Conservation (phyloP, 371 early-diverging fungal species). For the Mucor indicus region DNA sequence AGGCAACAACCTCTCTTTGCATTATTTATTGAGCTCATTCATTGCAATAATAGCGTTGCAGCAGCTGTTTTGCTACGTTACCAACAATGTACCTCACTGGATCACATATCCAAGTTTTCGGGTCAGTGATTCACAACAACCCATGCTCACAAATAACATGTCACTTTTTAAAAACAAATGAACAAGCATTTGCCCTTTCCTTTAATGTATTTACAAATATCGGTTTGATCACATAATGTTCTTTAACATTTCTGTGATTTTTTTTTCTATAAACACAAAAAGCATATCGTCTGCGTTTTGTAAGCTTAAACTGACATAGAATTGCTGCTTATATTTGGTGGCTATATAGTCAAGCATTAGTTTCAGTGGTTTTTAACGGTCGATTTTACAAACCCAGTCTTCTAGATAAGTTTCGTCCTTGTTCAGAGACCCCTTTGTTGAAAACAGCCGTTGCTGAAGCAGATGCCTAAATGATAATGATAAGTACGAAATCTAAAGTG, state of each 20-base stretch:
- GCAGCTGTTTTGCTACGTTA: too few species aligned
- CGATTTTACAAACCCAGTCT: conserved; percentile 27
- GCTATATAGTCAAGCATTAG: conserved; percentile 18
- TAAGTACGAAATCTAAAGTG: neutral
- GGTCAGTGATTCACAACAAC: too few species aligned
- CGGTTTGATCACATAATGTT: conserved; percentile 2
- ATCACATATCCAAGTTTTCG: too few species aligned
- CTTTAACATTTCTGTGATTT: conserved; percentile 36
- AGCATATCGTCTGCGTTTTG: conserved; percentile 38
- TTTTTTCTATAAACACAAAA: conserved; percentile 47
- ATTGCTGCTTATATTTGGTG: conserved; percentile 37
- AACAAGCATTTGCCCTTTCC: too few species aligned
- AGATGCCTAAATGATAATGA: conserved; percentile 11
- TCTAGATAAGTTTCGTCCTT: conserved; percentile 36
- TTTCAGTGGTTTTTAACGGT: neutral
- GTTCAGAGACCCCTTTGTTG: conserved; percentile 41
- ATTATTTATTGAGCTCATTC: too few species aligned
- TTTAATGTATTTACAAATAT: neutral
- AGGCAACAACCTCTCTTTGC: too few species aligned
- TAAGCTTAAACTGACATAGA: conserved; percentile 38
- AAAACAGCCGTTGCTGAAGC: conserved; percentile 47
- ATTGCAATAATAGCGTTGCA: too few species aligned
- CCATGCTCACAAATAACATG: too few species aligned
- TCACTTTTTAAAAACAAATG: too few species aligned
- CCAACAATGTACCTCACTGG: too few species aligned